Percentiles rank a stretch among this genome's conserved stretches.
These are phyloP conservation scores for Claviceps digitariae DNA, from an alignment of 2,329 filamentous ascomycete genomes.

Conservation along the genomic window DNA sequence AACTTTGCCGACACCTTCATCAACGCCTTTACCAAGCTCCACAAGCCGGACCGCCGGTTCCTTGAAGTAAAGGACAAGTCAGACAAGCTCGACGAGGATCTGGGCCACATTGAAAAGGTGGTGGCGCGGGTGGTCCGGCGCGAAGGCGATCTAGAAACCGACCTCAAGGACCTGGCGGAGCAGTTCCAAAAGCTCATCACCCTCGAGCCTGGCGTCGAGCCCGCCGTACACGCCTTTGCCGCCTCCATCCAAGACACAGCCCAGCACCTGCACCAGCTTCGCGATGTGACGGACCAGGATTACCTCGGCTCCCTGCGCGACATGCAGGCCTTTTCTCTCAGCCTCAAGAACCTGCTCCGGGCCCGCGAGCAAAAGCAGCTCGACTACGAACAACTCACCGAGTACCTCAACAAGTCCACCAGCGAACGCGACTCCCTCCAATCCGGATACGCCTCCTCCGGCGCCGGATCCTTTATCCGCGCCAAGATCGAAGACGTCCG, in stretches of 20 bases:
- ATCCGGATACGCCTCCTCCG: conserved; percentile 40
- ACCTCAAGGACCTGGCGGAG: conserved; percentile 78
- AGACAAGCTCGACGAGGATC: conserved; percentile 87
- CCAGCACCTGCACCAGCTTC: conserved; percentile 62
- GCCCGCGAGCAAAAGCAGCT: conserved; percentile 95
- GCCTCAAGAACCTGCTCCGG: conserved; percentile 77
- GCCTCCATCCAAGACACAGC: conserved; percentile 75
- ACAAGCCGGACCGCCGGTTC: conserved; percentile 90
- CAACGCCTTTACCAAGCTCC: conserved; percentile 92
- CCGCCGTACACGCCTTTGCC: conserved; percentile 72
- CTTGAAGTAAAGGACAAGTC: conserved; percentile 86
- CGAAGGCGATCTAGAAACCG: conserved; percentile 73
- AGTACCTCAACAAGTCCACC: conserved; percentile 87
- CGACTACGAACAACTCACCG: conserved; percentile 89
- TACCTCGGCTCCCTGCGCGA: conserved; percentile 87
- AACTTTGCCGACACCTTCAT: conserved; percentile 93
- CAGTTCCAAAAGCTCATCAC: conserved; percentile 91
- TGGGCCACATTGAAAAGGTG: conserved; percentile 91
- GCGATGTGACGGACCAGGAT: conserved; percentile 87
- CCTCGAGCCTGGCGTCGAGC: conserved; percentile 77
- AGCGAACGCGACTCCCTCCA: conserved; percentile 69
- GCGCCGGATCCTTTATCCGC: conserved; percentile 72
- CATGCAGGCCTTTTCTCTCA: conserved; percentile 88
- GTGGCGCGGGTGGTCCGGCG: conserved; percentile 78
- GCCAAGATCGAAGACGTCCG: conserved; percentile 94